Percentiles rank a stretch among this genome's conserved stretches.
Conservation (phyloP, 2,329 filamentous ascomycete species). For the Trichoderma polysporum region DNA sequence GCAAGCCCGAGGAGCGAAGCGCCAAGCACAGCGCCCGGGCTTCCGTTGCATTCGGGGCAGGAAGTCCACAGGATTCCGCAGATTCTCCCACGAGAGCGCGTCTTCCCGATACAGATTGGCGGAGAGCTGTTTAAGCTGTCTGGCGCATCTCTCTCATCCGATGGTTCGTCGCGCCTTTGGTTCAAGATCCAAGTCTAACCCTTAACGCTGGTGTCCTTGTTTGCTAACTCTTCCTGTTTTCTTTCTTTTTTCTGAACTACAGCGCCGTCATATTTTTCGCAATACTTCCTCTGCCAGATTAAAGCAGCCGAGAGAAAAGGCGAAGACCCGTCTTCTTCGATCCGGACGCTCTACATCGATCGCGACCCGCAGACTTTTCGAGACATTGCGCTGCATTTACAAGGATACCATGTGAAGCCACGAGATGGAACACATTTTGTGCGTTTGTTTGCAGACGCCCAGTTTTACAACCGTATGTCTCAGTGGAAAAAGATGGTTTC, state of each 20-base stretch:
- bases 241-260: background rate
- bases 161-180: conserved; percentile 52
- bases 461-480: conserved; percentile 77
- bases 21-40: conserved; percentile 26
- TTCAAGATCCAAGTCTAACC: background rate
- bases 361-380: conserved; percentile 85
- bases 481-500: background rate
- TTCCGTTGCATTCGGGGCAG: conserved; percentile 32
- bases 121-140: conserved; percentile 71
- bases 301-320: conserved; percentile 60
- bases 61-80: conserved; percentile 50
- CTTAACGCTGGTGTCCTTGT: background rate
- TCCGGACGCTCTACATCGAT: conserved; percentile 91
- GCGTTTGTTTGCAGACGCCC: conserved; percentile 87
- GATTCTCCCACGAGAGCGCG: conserved; percentile 67
- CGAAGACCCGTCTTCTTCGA: conserved; percentile 46
- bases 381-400: conserved; percentile 86
- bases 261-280: conserved; percentile 96
- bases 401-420: conserved; percentile 85
- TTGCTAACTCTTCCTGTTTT: conserved; percentile 14
- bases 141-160: conserved; percentile 70
- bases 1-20: conserved; percentile 31
- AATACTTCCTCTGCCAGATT: conserved; percentile 86
- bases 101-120: conserved; percentile 74
- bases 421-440: conserved; percentile 85